Conservation (phyloP, 495 filamentous ascomycete genomes). For the Cercophora newfieldiana region DNA sequence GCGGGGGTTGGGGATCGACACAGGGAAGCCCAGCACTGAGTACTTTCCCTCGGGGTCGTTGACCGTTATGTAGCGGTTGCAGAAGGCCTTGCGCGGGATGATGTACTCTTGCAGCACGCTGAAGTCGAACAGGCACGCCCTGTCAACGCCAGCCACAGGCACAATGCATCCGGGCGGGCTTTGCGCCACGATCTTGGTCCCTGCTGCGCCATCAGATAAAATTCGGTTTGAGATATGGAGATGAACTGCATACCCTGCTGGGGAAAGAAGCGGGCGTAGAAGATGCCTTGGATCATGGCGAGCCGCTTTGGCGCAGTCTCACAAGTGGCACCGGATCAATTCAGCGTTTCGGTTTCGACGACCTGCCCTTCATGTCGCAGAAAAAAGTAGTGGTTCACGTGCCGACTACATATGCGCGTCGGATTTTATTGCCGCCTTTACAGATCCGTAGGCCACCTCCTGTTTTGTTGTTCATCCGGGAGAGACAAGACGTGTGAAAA, state of each 20-base stretch:
- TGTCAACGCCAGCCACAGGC: slow-evolving; percentile 49
- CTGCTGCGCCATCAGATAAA: slow-evolving; percentile 42
- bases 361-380: neutral
- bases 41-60: slow-evolving; percentile 68
- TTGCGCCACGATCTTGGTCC: slow-evolving; percentile 77
- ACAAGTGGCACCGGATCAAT: neutral
- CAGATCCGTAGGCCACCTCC: too few relatives aligned
- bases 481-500: too few relatives aligned
- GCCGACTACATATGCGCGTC: neutral
- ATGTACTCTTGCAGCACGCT: slow-evolving; percentile 81
- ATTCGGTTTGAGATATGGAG: neutral
- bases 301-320: too few relatives aligned
- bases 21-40: slow-evolving; percentile 83
- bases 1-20: slow-evolving; percentile 72
- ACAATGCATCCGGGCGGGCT: slow-evolving; percentile 74
- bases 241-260: slow-evolving; percentile 64
- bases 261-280: slow-evolving; percentile 91
- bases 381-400: neutral
- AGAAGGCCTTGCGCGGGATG: slow-evolving; percentile 89
- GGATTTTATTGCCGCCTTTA: neutral
- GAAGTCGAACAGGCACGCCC: slow-evolving; percentile 75
- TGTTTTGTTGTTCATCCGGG: too few relatives aligned
- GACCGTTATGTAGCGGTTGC: slow-evolving; percentile 80
- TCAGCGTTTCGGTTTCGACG: neutral
- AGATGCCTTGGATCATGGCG: slow-evolving; percentile 87